Base-by-base conservation (phyloP, 257 asterid species). In the Solanum megistacrolobum region DNA sequence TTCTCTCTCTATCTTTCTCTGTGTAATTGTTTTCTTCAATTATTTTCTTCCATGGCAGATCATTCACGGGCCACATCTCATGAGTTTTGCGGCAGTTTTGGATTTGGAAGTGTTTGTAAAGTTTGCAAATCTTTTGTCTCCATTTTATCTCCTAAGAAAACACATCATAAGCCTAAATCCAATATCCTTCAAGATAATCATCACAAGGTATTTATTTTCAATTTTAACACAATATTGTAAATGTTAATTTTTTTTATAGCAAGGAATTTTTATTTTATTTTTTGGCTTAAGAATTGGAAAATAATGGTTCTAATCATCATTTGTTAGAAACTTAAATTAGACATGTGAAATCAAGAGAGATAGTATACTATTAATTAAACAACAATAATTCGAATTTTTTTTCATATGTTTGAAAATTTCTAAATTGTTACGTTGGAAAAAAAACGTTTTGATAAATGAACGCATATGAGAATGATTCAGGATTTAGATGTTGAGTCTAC, bases 51-150 rank as follows among this genome's bases (percentile, higher is more conserved):
- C 89, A 93, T 94, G 98, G 96, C 88, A 75, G 93, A 92, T 73
- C 89, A 90, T 91, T 88, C 95, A 83, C 91, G 91, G 87, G 65
- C 94, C 73, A 72, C 90, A 89, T 71, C 94, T 68, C 93, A 90
- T 25, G 91, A 92, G 87, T 73, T 89, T 83, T 85, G 90, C 78
- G 92, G 85, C 87, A 36, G 88, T 87, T 87, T 90, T 62, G 91
- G 93, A 89, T 90, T 93, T 78, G 95, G 91, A 86, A 88, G 74
- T 86, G 86, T 94, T 27, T 88, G 91, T 84, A 90, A 79, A 86
- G 90, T 92, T 16, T 94, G 92, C 92, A 95, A 91, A 93, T 90
- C 93, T 5, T 88, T 95, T n/a, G 85, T 95, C 58, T 86, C 92
- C 86, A 88, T 82, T 39, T 35, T 88, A 52, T 39, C 76, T 87